Percentiles rank a stretch among this genome's conserved stretches.
phyloP scores from a whole-genome alignment of 2,329 filamentous ascomycete species.

The Pyrenochaeta sp. region DNA sequence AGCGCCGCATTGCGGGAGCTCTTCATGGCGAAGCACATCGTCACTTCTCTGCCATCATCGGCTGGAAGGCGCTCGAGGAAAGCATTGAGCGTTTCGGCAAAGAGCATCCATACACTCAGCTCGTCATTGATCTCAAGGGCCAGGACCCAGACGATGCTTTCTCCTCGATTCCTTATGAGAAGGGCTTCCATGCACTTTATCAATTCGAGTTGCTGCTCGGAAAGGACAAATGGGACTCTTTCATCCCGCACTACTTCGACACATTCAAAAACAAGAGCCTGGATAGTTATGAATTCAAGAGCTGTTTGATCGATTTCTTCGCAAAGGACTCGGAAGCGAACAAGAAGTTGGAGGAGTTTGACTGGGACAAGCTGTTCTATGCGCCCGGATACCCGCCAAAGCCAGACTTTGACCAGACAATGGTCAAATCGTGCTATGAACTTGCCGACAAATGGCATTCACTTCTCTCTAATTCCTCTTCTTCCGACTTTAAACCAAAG shows the following conservation, averaged over 20 bases:
- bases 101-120: conserved; percentile 91
- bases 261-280: conserved; percentile 86
- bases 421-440: conserved; percentile 85
- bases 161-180: conserved; percentile 91
- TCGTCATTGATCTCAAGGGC: conserved; percentile 85
- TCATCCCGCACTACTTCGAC: conserved; percentile 94
- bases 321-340: conserved; percentile 67
- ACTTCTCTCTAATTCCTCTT: conserved; percentile 40
- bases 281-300: conserved; percentile 93
- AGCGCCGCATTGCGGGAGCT: conserved; percentile 79
- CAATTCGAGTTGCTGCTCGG: conserved; percentile 87
- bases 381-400: conserved; percentile 88
- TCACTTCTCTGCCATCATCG: conserved; percentile 94
- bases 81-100: conserved; percentile 79
- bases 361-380: conserved; percentile 93
- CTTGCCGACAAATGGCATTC: conserved; percentile 84
- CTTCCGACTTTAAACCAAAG: conserved; percentile 64
- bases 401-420: conserved; percentile 86
- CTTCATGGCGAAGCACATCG: conserved; percentile 86
- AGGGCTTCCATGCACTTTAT: conserved; percentile 94
- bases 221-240: conserved; percentile 88
- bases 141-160: conserved; percentile 97
- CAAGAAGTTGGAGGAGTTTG: conserved; percentile 74
- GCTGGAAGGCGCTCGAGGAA: conserved; percentile 89
- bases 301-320: conserved; percentile 88